A percentile compares a stretch with the other conserved stretches of the same genome.
phyloP scores from a whole-genome alignment of 257 asterid species.

The Ocimum tenuiflorum region DNA sequence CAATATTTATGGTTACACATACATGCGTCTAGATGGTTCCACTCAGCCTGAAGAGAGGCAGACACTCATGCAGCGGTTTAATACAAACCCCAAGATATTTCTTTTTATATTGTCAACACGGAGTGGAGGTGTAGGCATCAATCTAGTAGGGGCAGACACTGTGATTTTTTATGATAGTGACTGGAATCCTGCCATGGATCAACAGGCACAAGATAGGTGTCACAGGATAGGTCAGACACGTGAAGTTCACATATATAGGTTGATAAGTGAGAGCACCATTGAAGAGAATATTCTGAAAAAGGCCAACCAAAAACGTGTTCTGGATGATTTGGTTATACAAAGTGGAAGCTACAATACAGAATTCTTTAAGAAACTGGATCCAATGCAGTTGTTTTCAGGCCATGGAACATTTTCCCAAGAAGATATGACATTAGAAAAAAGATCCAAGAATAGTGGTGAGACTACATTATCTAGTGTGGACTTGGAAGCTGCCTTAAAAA shows the following conservation, averaged over 20 bases:
- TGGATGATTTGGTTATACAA: constrained; percentile 92
- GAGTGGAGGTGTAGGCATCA: constrained; percentile 99
- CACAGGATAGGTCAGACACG: constrained; percentile 99
- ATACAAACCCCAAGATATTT: constrained; percentile 82
- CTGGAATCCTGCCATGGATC: constrained; percentile 99
- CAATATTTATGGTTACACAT: constrained; percentile 89
- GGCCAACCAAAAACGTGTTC: constrained; percentile 96
- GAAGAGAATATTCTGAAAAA: constrained; percentile 94
- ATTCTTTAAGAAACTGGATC: constrained; percentile 91
- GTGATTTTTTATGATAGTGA: constrained; percentile 97
- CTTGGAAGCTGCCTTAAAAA: constrained; percentile 92
- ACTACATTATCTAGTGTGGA: constrained; percentile 63
- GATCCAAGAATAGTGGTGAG: constrained; percentile 42
- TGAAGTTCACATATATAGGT: constrained; percentile 88
- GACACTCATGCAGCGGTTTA: constrained; percentile 94
- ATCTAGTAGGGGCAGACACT: constrained; percentile 97
- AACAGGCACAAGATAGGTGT: constrained; percentile 99
- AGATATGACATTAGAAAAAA: constrained; percentile 35
- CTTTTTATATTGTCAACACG: constrained; percentile 95
- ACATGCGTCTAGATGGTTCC: constrained; percentile 98
- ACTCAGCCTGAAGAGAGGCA: constrained; percentile 98
- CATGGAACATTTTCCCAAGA: constrained; percentile 36
- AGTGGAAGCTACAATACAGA: constrained; percentile 95
- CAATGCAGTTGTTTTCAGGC: constrained; percentile 81
- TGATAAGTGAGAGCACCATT: constrained; percentile 96